These are phyloP conservation scores for Yarrowia sp. DNA, from an alignment of 805 yeast species.

Conservation along the genomic window DNA sequence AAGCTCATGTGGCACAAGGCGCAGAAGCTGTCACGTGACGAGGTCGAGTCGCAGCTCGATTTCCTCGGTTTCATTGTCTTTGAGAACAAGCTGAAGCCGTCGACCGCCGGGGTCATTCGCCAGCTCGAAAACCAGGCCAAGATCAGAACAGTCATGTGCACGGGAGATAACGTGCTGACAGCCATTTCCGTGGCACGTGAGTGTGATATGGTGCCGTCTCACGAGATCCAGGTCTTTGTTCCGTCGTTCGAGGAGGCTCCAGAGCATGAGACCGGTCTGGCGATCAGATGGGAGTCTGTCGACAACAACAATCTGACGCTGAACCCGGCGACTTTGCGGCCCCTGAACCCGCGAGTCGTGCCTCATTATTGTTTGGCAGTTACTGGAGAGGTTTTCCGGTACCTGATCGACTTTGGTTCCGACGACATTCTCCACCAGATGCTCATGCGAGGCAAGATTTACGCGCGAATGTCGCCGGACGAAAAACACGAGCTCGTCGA, in stretches of 20 bases:
- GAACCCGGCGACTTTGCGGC: conserved; percentile 66
- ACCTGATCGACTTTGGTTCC: conserved; percentile 61
- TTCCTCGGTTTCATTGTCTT: conserved; percentile 90
- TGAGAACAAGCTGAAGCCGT: conserved; percentile 83
- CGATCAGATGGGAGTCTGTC: conserved; percentile 53
- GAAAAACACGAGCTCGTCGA: conserved; percentile 96
- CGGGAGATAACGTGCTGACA: conserved; percentile 95
- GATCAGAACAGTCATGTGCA: conserved; percentile 91
- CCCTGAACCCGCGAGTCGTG: conserved; percentile 51
- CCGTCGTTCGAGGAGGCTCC: conserved; percentile 65
- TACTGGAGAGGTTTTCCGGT: conserved; percentile 91
- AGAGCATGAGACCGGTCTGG: conserved; percentile 39
- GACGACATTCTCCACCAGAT: conserved; percentile 59
- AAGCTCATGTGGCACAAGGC: conserved; percentile 58
- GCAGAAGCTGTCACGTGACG: conserved; percentile 59
- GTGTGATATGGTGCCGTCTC: conserved; percentile 66
- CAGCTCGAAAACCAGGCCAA: conserved; percentile 66
- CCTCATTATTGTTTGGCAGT: conserved; percentile 74
- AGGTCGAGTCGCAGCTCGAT: conserved; percentile 69
- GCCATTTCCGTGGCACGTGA: conserved; percentile 93
- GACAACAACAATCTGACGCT: conserved; percentile 57
- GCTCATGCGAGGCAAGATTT: conserved; percentile 75
- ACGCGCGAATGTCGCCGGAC: conserved; percentile 98
- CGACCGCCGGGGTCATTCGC: conserved; percentile 66
- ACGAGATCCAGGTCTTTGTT: conserved; percentile 59